Base-by-base conservation (phyloP, 352 stramenopile species). In the Globisporangium paddicum region DNA sequence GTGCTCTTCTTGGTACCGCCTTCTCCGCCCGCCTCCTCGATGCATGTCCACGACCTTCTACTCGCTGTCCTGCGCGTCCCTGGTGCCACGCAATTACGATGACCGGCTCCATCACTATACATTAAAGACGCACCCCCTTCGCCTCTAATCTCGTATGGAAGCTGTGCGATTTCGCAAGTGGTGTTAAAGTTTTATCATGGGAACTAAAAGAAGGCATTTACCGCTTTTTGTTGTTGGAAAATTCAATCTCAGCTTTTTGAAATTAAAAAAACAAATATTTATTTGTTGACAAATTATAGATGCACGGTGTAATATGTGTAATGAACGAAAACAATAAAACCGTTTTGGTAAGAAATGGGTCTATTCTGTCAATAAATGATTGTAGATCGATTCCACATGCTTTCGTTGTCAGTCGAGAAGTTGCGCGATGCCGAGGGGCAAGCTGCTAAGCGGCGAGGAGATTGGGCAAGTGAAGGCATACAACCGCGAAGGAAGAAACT, bases 151-250 rank as follows among this genome's bases (percentile, higher is more conserved):
- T n/a, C 19, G 21, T 6, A 47, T 47, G 41, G 41, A 28, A 47
- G 38, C 38, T 45, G 18, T 45, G 16, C 38, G 38, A 45, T 45
- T 45, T 25, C 38, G 3, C 38, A 45, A 45, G 38, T 45, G 38
- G 38, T 45, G 38, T 45, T 45, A 45, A 45, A 45, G 38, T 45
- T 25, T 45, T 45, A 45, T 45, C 38, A 45, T 45, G 38, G 38
- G 25, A 45, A 45, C 38, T 45, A 45, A 45, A 45, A 45, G 38
- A 45, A 45, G 38, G 38, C 38, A 45, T 23, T 45, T 45, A 23
- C 38, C 28, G 28, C 28, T 6, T 32, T 6, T 32, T 32, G n/a
- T 32, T 32, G 6, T 32, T 32, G 28, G 28, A 32, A 32, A 32
- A 32, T 32, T 32, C 6, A 32, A 3, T 32, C 28, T 32, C 6